Evolutionary conservation across 768 basidiomycete species (phyloP).

Genomic region (Tubosaeta brunneosetosa): DNA sequence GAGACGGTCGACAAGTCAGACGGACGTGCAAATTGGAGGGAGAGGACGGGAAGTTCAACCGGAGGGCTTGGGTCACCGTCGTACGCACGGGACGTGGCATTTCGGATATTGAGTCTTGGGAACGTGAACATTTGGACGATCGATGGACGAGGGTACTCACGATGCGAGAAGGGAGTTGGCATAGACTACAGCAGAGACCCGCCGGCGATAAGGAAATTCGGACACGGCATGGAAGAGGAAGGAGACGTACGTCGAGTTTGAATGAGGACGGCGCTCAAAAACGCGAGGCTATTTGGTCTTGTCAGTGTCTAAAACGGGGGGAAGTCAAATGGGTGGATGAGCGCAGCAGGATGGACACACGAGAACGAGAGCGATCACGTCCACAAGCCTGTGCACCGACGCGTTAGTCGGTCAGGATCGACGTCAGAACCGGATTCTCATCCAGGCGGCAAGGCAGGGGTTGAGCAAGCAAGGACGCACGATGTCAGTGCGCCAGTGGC

Average conservation of each 20-base stretch:
- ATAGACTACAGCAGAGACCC: slow-evolving; percentile 16
- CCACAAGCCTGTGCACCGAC: slow-evolving; percentile 14
- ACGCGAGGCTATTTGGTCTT: slow-evolving; percentile 16
- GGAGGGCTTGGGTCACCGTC: not conserved
- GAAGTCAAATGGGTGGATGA: too few species aligned
- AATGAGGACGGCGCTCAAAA: slow-evolving; percentile 18
- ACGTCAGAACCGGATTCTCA: not conserved
- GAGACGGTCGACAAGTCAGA: slow-evolving; percentile 7
- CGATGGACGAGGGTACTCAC: slow-evolving; percentile 7
- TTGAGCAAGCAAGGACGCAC: slow-evolving; percentile 8
- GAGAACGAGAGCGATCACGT: slow-evolving; percentile 22
- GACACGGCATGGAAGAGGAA: not conserved
- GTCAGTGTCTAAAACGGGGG: slow-evolving; percentile 11
- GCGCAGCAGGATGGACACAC: slow-evolving; percentile 6
- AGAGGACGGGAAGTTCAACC: slow-evolving; percentile 12
- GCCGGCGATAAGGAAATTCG: not conserved
- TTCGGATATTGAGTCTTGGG: slow-evolving; percentile 24
- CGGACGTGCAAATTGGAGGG: slow-evolving; percentile 24
- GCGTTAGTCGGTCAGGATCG: not conserved
- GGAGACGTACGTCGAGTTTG: slow-evolving; percentile 25
- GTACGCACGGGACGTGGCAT: slow-evolving; percentile 16
- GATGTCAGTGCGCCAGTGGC: slow-evolving; percentile 24
- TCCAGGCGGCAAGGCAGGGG: not conserved
- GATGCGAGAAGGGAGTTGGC: slow-evolving; percentile 29
- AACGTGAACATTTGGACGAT: not conserved